phyloP scores from a whole-genome alignment of 139 green algal genomes.

The Medakamo hakoo region DNA sequence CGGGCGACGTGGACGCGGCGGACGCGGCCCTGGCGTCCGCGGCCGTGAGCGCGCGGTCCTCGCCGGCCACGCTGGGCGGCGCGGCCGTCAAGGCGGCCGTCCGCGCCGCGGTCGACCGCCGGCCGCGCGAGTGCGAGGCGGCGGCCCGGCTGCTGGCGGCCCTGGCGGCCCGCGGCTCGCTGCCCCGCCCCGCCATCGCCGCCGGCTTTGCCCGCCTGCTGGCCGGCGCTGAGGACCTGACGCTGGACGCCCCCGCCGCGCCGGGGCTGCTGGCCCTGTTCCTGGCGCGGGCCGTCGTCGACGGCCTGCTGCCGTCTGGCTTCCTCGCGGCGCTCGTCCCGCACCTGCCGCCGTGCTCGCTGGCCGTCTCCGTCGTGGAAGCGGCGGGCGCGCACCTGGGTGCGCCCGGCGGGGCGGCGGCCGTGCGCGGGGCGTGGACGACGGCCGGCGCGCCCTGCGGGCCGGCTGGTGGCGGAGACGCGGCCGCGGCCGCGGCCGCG shows the following conservation, averaged over 20 bases:
- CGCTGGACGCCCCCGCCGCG: slow-evolving; percentile 77
- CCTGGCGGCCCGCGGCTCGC: slow-evolving; percentile 14
- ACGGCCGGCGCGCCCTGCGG: not conserved
- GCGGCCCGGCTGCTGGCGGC: slow-evolving; percentile 54
- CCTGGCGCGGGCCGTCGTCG: not conserved
- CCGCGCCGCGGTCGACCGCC: slow-evolving; percentile 61
- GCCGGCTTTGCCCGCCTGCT: slow-evolving; percentile 60
- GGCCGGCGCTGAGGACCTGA: slow-evolving; percentile 52
- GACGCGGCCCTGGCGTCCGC: slow-evolving; percentile 35
- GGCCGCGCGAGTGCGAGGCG: slow-evolving; percentile 86
- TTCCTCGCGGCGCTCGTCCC: not conserved
- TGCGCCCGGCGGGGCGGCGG: no score
- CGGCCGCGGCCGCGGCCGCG: no score
- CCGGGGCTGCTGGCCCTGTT: slow-evolving; percentile 46
- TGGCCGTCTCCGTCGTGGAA: not conserved
- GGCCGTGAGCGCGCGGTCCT: no score
- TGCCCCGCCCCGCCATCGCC: slow-evolving; percentile 18
- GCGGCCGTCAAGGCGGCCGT: slow-evolving; percentile 84
- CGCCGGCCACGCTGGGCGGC: slow-evolving; percentile 33
- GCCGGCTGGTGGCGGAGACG: not conserved
- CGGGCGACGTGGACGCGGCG: slow-evolving; percentile 42
- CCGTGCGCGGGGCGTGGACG: no score
- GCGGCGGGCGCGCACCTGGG: not conserved
- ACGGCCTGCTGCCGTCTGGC: not conserved
- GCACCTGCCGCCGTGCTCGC: not conserved